phyloP scores from a whole-genome alignment of 2,329 filamentous ascomycete genomes.

The Talaromyces pinophilus region DNA sequence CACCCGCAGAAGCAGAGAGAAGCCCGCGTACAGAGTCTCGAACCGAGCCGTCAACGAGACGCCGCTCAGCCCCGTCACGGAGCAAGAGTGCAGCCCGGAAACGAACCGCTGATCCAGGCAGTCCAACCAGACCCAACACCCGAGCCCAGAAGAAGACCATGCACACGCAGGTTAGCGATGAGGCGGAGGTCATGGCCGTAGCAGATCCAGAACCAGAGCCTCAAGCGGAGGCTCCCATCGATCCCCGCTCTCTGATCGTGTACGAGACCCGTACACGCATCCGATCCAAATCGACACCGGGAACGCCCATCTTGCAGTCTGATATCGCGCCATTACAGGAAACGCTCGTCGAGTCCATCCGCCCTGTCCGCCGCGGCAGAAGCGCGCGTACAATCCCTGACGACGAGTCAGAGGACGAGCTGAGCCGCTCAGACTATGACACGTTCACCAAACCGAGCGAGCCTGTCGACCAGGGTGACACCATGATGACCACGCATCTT shows the following conservation, averaged over 20 bases:
- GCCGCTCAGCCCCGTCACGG: not conserved
- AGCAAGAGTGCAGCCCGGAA: conserved; percentile 2
- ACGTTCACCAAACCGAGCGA: not conserved
- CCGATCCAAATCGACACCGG: not conserved
- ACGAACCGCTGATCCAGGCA: not conserved
- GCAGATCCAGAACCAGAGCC: not conserved
- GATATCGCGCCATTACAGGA: not conserved
- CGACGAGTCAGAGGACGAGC: not conserved
- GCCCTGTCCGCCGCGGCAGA: not conserved
- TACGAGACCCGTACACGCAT: not conserved
- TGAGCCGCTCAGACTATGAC: not conserved
- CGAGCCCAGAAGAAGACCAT: not conserved
- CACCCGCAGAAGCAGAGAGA: not conserved
- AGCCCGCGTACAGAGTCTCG: not conserved
- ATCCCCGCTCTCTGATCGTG: not conserved
- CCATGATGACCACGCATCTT: not conserved
- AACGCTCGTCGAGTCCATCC: not conserved
- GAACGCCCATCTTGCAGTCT: not conserved
- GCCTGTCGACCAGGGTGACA: not conserved
- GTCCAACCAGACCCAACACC: not conserved
- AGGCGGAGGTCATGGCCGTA: not conserved
- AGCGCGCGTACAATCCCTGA: not conserved
- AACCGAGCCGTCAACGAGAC: not conserved
- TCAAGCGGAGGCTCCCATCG: not conserved
- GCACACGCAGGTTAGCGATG: not conserved